Base-by-base conservation (phyloP, 495 filamentous ascomycete genomes). In the Xylaria acuta region DNA sequence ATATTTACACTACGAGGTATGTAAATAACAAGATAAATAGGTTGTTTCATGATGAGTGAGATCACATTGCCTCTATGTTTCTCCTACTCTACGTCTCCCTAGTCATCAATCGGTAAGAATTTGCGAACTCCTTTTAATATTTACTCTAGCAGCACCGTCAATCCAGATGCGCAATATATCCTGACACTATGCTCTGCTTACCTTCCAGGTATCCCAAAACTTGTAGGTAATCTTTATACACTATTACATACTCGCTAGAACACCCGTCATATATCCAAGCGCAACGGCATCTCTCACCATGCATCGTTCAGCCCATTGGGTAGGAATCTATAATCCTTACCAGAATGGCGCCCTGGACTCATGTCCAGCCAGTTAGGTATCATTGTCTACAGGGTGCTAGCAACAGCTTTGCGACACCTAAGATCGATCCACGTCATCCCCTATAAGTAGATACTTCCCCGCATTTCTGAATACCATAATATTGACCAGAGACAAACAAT, bases 101-200 rank as follows among this genome's bases (percentile, higher is more conserved):
- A 38, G 40, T 40, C 60, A 43, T 64, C 34, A 2, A 38, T 43
- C 4, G 36, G 36, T 20, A 64, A 38, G 40, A 64, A 30, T 22
- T 41, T 34, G 36, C 60, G 36, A 41, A 64, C 60, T 20, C 36
- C 36, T 64, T 64, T 36, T 18, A 22, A 34, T 40, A 43, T 64
- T 41, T 40, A 36, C 32, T 22, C 60, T 34, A 11, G 34, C 60
- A 12, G 7, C 30, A 3, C 4, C 43, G 36, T 43, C 25, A 64
- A 18, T 40, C 36, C 20, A 51, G 20, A 9, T 7, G n/a, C 20
- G 11, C n/a, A 9, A 22, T 51, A 25, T 1, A 51, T 22, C n/a
- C 0, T 51, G 47, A 51, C 47, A n/a, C 45, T 51, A 22, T 51
- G 1, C 20, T 51, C 47, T 51, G 47, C 47, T 51, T 25, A 51